Base-by-base conservation (phyloP, 2,329 filamentous ascomycete species). In the Samsoniella hepiali region DNA sequence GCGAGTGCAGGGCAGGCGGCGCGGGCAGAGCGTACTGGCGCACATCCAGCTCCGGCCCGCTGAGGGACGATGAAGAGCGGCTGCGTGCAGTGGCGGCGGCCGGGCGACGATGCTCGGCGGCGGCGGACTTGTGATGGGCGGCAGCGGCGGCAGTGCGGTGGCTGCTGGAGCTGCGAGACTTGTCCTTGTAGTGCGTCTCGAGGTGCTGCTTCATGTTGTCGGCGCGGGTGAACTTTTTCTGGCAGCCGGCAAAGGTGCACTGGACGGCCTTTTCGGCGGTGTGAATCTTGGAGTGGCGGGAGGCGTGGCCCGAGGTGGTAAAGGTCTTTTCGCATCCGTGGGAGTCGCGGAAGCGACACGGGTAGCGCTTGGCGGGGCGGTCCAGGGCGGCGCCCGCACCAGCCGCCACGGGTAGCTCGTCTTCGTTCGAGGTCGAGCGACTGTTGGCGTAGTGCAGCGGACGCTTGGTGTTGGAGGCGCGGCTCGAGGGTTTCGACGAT, bases 181-280 rank as follows among this genome's bases (percentile, higher is more conserved):
- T 84, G 67, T 87, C 83, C 75, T 87, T 88, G 76, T 85, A 88
- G 74, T 93, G 90, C 0, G 90, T 93, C 70, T 91, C 85, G 36
- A 91, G 82, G 71, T 93, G 90, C 77, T 93, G 90, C 81, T 92
- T 91, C 90, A 93, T 93, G 79, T 93, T 93, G 80, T 93, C 90
- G 69, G 89, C 88, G 67, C 90, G 88, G 11, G 89, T 92, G 69
- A 93, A 93, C 71, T 89, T 90, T 78, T 92, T 92, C 74, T 86
- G 84, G 79, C 90, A 93, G 65, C 88, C 88, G 0, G 82, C 78
- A 70, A 83, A 90, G 38, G 87, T 82, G 76, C 86, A 88, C 44
- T 82, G 84, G 29, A 91, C 88, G 15, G 87, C 87, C 78, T 93
- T 93, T 76, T 91, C 90, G 56, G 89, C 89, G 1, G 89, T 91